phyloP scores from a whole-genome alignment of 2,329 filamentous ascomycete genomes.

The Zarea fungicola region DNA sequence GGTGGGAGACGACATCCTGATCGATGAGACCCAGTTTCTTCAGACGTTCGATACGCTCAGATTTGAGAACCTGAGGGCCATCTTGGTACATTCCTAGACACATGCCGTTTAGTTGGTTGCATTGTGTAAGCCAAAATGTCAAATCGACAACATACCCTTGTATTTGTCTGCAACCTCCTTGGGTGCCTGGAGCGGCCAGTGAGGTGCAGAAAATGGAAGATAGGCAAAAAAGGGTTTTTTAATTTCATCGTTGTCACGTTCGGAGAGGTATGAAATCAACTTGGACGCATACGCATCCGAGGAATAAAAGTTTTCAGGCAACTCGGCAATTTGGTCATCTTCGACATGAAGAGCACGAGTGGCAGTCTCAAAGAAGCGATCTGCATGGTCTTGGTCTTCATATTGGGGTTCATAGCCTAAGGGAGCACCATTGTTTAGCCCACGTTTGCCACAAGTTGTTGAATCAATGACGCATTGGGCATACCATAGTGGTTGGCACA shows the following conservation, averaged over 20 bases:
- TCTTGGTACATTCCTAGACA: slow-evolving; percentile 45
- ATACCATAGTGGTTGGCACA: slow-evolving; percentile 39
- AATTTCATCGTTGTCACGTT: slow-evolving; percentile 37
- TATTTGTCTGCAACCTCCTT: slow-evolving; percentile 51
- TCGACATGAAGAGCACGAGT: slow-evolving; percentile 30
- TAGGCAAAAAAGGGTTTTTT: slow-evolving; percentile 53
- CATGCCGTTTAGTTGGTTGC: no score
- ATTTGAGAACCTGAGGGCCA: slow-evolving; percentile 51
- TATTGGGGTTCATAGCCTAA: slow-evolving; percentile 41
- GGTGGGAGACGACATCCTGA: slow-evolving; percentile 44
- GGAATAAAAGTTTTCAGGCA: slow-evolving; percentile 49
- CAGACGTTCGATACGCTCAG: slow-evolving; percentile 47
- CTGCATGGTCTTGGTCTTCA: slow-evolving; percentile 32
- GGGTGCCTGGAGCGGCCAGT: slow-evolving; percentile 59
- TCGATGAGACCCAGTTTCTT: slow-evolving; percentile 53
- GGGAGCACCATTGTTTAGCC: background rate
- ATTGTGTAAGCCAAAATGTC: no score
- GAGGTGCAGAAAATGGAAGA: slow-evolving; percentile 56
- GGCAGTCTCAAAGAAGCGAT: slow-evolving; percentile 31
- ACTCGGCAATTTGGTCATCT: slow-evolving; percentile 20
- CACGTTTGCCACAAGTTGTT: background rate
- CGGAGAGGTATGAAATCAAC: slow-evolving; percentile 45
- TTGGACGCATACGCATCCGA: slow-evolving; percentile 48
- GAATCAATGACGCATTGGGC: background rate
- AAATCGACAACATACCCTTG: no score